A percentile compares a stretch with the other conserved stretches of the same genome.
Conservation (phyloP, 345 rosid genomes). For the Brassica carinata region DNA sequence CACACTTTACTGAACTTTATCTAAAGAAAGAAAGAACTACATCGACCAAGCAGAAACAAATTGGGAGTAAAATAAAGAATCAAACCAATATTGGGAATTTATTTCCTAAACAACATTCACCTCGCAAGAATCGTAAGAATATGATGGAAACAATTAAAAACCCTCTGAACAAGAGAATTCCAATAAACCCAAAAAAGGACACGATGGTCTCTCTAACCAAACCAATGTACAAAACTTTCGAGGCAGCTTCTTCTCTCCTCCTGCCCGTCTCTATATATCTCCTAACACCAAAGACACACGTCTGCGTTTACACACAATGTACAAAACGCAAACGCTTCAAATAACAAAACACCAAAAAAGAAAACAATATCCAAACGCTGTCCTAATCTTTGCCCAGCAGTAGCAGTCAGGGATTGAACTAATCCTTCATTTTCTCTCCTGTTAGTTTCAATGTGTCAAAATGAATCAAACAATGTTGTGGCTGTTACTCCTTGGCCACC, state of each 20-base stretch:
- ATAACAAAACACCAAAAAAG: slow-evolving; percentile 8
- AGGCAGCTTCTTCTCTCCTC: slow-evolving; percentile 16
- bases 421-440: slow-evolving; percentile 24
- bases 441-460: slow-evolving; percentile 41
- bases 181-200: neutral
- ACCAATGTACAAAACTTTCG: slow-evolving; percentile 42
- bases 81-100: slow-evolving; percentile 16
- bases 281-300: slow-evolving; percentile 31
- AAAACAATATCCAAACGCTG: slow-evolving; percentile 19
- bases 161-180: slow-evolving; percentile 28
- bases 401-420: slow-evolving; percentile 25
- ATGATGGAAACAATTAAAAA: slow-evolving; percentile 28
- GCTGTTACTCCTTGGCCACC: slow-evolving; percentile 19
- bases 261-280: slow-evolving; percentile 30
- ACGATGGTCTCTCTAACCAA: slow-evolving; percentile 8
- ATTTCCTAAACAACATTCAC: neutral
- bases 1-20: slow-evolving; percentile 14
- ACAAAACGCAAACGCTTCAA: slow-evolving; percentile 40
- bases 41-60: slow-evolving; percentile 19
- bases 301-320: slow-evolving; percentile 37
- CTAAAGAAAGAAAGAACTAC: neutral
- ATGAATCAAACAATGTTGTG: slow-evolving; percentile 36
- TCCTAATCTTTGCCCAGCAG: slow-evolving; percentile 32
- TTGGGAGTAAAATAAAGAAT: slow-evolving; percentile 14
- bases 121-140: slow-evolving; percentile 29